Evolutionary conservation across 805 yeast genomes (phyloP), one percentile per base, ranked within the genome.

Genomic region (Suhomyces kilbournensis): DNA sequence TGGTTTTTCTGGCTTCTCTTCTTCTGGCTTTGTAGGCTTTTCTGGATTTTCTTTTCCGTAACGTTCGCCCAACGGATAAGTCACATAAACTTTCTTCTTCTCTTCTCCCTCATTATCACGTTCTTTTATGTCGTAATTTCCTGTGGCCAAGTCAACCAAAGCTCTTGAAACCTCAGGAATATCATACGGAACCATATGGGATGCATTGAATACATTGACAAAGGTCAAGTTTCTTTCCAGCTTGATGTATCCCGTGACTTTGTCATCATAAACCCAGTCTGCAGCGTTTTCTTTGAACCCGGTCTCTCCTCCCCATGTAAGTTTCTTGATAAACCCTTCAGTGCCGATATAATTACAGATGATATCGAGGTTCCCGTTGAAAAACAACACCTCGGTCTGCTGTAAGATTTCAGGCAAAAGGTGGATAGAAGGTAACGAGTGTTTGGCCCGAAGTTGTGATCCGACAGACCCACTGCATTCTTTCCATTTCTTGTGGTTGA

Each of bases 121-220:
- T 20, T 57, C 58, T 15, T 58, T 55, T 15, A 54, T 60, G 39
- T 67, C 68, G 46, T 53, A 67, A 50, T 74, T 71, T 0, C 68
- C 67, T 1, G 69, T 59, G 25, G 76, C 60, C 20, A 81, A 54
- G 61, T 90, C 91, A 40, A 91, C 70, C 54, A 92, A 69, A 15
- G 90, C 90, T 57, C 91, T 76, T 7, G 92, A 80, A 25, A 80
- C 77, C 45, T 77, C 82, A 1, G 94, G 88, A 49, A 81, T 71
- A 65, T 92, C 97, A 58, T 81, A 85, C 1, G 98, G 96, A 23
- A 91, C 94, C 98, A 94, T 93, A 65, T 94, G 98, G 3, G 96
- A 86, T 0, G 96, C 83, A 59, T 89, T 82, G 65, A 70, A 81
- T 1, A 93, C 82, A 52, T 83, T 82, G 30, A 88, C 83, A 65